phyloP scores from a whole-genome alignment of 345 rosid species.

The Gossypium mustelinum region DNA sequence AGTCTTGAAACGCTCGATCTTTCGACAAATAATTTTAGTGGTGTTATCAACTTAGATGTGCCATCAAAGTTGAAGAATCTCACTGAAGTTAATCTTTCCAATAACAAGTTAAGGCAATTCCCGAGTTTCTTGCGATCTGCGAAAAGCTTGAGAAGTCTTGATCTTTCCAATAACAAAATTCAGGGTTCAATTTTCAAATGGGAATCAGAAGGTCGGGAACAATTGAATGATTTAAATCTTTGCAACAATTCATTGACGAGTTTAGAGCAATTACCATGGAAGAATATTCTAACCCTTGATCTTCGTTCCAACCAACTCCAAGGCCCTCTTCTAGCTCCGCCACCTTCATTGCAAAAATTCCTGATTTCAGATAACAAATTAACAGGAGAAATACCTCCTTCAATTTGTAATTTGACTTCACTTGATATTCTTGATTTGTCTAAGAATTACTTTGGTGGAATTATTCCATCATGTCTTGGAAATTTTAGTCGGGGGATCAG shows the following conservation, averaged over 20 bases:
- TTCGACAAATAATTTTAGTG: background rate
- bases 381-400: slow-evolving; percentile 12
- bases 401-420: slow-evolving; percentile 10
- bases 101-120: background rate
- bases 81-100: no score
- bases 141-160: background rate
- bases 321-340: background rate
- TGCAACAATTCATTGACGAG: background rate
- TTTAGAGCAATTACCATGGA: background rate
- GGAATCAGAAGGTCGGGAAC: background rate
- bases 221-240: background rate
- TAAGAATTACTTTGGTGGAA: slow-evolving; percentile 13
- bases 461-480: slow-evolving; percentile 25
- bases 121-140: background rate
- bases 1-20: background rate
- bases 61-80: no score
- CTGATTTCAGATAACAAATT: slow-evolving; percentile 22
- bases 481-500: background rate
- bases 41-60: no score
- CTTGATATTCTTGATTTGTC: slow-evolving; percentile 15
- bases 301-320: slow-evolving; percentile 1
- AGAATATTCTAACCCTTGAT: background rate
- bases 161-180: slow-evolving; percentile 13
- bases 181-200: background rate
- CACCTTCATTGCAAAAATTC: accelerated